These are phyloP conservation scores for Barnettozyma botsteinii DNA, from an alignment of 805 yeast genomes.

Conservation along the genomic window DNA sequence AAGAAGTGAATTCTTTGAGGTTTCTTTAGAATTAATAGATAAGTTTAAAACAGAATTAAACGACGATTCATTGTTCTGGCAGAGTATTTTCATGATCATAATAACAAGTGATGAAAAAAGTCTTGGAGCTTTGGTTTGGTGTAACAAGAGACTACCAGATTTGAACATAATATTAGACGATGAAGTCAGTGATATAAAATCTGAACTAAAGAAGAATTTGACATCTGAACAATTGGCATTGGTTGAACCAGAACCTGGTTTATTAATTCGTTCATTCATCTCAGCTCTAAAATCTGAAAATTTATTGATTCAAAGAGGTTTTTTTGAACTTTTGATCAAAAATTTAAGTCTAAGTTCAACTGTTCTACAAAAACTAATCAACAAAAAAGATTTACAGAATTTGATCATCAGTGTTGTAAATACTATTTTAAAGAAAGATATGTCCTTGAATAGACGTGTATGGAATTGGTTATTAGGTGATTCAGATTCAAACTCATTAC, in stretches of 20 bases:
- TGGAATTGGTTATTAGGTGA: slow-evolving; percentile 93
- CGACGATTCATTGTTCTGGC: slow-evolving; percentile 84
- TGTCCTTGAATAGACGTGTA: slow-evolving; percentile 89
- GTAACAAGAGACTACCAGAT: slow-evolving; percentile 57
- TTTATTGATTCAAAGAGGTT: slow-evolving; percentile 78
- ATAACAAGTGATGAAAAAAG: slow-evolving; percentile 75
- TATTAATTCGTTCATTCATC: slow-evolving; percentile 68
- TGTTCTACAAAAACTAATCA: slow-evolving; percentile 42
- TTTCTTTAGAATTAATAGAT: slow-evolving; percentile 56
- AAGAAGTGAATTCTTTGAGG: slow-evolving; percentile 71
- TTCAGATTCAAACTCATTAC: slow-evolving; percentile 9
- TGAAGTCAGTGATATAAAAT: slow-evolving; percentile 21
- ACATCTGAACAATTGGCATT: slow-evolving; percentile 53
- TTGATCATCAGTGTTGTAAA: slow-evolving; percentile 58
- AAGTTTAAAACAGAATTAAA: slow-evolving; percentile 47
- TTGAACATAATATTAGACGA: slow-evolving; percentile 34
- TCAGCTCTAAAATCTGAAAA: slow-evolving; percentile 62
- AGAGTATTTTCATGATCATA: slow-evolving; percentile 64
- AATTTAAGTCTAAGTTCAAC: slow-evolving; percentile 62
- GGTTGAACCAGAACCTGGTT: slow-evolving; percentile 71
- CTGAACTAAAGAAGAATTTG: slow-evolving; percentile 24
- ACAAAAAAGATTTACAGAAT: slow-evolving; percentile 48
- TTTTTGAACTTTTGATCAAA: slow-evolving; percentile 70
- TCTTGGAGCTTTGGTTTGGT: slow-evolving; percentile 79
- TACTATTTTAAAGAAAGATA: slow-evolving; percentile 75